Evolutionary conservation across 192 early-diverging fungal genomes (phyloP).

Genomic region (Chytriomyces hyalinus): DNA sequence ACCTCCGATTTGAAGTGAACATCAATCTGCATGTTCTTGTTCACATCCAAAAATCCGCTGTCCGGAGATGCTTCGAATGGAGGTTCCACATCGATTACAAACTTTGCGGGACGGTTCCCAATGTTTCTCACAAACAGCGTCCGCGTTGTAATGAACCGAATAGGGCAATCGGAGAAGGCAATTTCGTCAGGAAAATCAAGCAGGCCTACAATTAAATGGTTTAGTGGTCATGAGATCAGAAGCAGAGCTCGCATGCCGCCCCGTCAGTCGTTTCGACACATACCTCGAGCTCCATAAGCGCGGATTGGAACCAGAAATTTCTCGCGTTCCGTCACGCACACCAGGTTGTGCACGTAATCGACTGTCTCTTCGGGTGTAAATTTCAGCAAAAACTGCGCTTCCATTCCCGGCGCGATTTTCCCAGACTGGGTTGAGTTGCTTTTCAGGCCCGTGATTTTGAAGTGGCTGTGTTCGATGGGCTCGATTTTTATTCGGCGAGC

Average conservation of each 20-base stretch:
- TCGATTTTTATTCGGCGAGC: conserved; percentile 56
- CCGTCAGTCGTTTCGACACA: not conserved
- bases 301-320: conserved; percentile 62
- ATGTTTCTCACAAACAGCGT: conserved; percentile 64
- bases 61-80: conserved; percentile 54
- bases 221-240: not conserved
- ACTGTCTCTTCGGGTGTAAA: conserved; percentile 61
- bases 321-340: conserved; percentile 67
- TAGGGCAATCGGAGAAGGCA: conserved; percentile 52
- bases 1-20: conserved; percentile 57
- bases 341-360: conserved; percentile 60
- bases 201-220: conserved; percentile 37
- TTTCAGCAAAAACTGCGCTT: conserved; percentile 56
- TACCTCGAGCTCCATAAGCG: conserved; percentile 60
- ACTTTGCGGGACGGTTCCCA: conserved; percentile 57
- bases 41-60: conserved; percentile 47
- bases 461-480: conserved; percentile 55
- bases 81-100: conserved; percentile 36
- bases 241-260: conserved; percentile 25
- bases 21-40: conserved; percentile 56
- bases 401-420: conserved; percentile 69
- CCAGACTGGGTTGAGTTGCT: conserved; percentile 51
- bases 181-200: conserved; percentile 64
- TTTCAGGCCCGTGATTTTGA: conserved; percentile 50
- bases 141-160: conserved; percentile 44